Base-by-base conservation (phyloP, 192 early-diverging fungal genomes). In the Mortierella claussenii region DNA sequence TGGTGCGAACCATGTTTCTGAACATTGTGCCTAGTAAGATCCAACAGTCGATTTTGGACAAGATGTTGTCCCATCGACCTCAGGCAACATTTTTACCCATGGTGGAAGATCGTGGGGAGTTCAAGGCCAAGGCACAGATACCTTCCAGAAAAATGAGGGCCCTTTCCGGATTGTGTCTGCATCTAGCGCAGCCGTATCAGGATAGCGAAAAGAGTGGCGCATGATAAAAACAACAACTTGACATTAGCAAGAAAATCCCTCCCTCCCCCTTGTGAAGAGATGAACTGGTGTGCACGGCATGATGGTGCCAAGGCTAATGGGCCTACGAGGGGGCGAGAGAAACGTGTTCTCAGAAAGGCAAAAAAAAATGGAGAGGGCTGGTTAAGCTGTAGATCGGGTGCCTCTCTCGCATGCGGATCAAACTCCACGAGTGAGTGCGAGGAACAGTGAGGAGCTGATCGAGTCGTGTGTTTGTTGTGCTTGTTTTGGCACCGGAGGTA, bases 1-100 rank as follows among this genome's bases (percentile, higher is more conserved):
- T 73, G 15, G 27, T 49, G 26, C 55, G 69, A 42, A 44, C 36
- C 31, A 73, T 73, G 69, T 73, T 73, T 31, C 34, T 73, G n/a
- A 73, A 73, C 55, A 58, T 73, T 13, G 11, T 73, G 1, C 69
- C 69, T 18, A 27, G 18, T 10, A 65, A 65, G 26, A 33, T 73
- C 0, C 69, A 73, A 33, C 55, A 73, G 47, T 32, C 60, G 0
- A 65, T 73, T 15, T 13, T 57, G 27, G 69, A 73, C 36, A 73
- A 73, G 23, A 31, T 73, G 60, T 49, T 73, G 46, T 51, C 18
- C 4, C 28, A 63, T 21, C 69, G 69, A 1, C 69, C 69, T 20
- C 69, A 73, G 42, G 60, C 61, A 1, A 59, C 37, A 0, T 73
- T 65, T 30, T 45, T 73, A 11, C 69, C 69, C 6, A 59, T 65